Evolutionary conservation across 2,329 filamentous ascomycete genomes (phyloP).

Genomic region (Aschersonia sp.): DNA sequence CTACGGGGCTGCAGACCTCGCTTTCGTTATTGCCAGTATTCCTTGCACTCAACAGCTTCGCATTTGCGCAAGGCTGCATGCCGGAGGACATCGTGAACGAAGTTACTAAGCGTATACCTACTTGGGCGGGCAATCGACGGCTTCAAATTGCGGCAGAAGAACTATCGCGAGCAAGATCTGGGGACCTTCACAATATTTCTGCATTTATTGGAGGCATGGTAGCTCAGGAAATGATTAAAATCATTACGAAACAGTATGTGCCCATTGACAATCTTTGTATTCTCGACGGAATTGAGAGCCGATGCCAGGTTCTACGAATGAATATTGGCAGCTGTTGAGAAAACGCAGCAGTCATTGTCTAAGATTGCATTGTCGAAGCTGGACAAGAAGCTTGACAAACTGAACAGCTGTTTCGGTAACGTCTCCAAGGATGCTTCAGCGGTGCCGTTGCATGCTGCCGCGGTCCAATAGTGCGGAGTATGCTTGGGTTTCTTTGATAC

Average conservation of each 20-base stretch:
- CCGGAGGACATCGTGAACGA: constrained; percentile 37
- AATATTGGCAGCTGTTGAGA: too few relatives aligned
- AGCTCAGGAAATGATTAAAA: constrained; percentile 94
- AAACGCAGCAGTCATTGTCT: too few relatives aligned
- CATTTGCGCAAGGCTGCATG: constrained; percentile 27
- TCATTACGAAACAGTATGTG: constrained; percentile 60
- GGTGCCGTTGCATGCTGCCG: too few relatives aligned
- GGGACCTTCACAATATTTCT: constrained; percentile 85
- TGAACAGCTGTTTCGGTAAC: too few relatives aligned
- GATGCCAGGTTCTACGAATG: constrained; percentile 42
- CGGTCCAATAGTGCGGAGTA: too few relatives aligned
- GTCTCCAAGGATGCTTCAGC: too few relatives aligned
- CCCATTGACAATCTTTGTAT: constrained; percentile 58
- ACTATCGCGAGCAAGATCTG: constrained; percentile 61
- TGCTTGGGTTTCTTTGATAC: too few relatives aligned
- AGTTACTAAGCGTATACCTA: constrained; percentile 27
- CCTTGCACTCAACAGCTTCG: constrained; percentile 44
- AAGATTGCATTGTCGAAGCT: too few relatives aligned
- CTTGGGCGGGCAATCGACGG: constrained; percentile 32
- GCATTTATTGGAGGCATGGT: constrained; percentile 80
- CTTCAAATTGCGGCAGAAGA: constrained; percentile 45
- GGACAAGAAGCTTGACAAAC: too few relatives aligned
- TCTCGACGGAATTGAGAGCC: constrained; percentile 52
- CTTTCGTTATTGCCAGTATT: constrained; percentile 55
- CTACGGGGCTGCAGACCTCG: constrained; percentile 29